Evolutionary conservation across 495 filamentous ascomycete genomes (phyloP).

Genomic region (Hypoxylon lienhwacheense): DNA sequence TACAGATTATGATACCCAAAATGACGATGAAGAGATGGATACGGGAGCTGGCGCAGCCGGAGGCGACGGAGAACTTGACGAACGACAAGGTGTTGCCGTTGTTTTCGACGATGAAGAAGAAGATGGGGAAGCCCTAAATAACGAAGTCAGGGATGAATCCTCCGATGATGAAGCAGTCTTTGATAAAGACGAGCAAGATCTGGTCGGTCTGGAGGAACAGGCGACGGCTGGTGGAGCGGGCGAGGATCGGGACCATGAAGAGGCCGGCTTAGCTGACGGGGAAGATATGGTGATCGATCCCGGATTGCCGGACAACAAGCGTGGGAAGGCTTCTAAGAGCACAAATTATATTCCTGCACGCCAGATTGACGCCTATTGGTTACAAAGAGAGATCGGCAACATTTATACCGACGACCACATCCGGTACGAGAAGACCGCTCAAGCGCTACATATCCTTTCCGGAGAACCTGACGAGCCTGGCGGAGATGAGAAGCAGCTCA

Average conservation of each 20-base stretch:
- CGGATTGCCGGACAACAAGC: slow-evolving; percentile 44
- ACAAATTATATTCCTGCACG: slow-evolving; percentile 72
- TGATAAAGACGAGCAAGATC: slow-evolving; percentile 66
- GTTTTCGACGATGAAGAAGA: slow-evolving; percentile 94
- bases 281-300: slow-evolving; percentile 85
- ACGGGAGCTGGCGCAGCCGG: slow-evolving; percentile 62
- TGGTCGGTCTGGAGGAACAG: slow-evolving; percentile 57
- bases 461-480: slow-evolving; percentile 69
- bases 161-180: slow-evolving; percentile 71
- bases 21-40: slow-evolving; percentile 90
- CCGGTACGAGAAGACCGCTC: slow-evolving; percentile 83
- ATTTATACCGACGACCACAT: slow-evolving; percentile 88
- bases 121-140: slow-evolving; percentile 76
- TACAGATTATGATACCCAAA: slow-evolving; percentile 96
- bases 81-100: slow-evolving; percentile 93
- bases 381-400: slow-evolving; percentile 86
- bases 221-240: slow-evolving; percentile 57
- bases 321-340: slow-evolving; percentile 48
- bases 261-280: slow-evolving; percentile 51
- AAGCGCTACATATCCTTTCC: slow-evolving; percentile 78
- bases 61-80: slow-evolving; percentile 72
- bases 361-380: slow-evolving; percentile 96
- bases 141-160: slow-evolving; percentile 81
- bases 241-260: slow-evolving; percentile 56
- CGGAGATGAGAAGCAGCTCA: slow-evolving; percentile 75